Base-by-base conservation (phyloP, 225 moss, liverwort and hornwort genomes). In the Rhytidiadelphus loreus region DNA sequence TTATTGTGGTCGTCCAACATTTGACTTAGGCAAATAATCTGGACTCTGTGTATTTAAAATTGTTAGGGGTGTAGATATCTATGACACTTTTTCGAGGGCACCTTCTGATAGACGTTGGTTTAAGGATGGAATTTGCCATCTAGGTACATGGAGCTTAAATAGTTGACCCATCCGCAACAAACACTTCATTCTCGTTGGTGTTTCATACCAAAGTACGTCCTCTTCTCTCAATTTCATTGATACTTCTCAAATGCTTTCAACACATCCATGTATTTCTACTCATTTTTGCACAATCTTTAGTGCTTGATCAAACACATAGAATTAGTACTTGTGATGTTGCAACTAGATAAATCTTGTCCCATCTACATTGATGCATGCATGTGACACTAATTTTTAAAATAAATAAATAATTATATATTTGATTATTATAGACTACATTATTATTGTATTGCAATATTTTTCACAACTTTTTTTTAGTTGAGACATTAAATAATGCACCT, bases 121-220 rank as follows among this genome's bases (percentile, higher is more conserved):
- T n/a, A 48, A 48, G 48, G 48, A 48, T 48, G 48, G 48, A 48
- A 48, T 23, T 39, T 13, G 7, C 7, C 39, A 69, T 8, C 13
- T 39, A 24, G 7, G 24, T 39, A 4, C 2, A 8, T 39, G 0
- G 24, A 7, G 13, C 13, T 69, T 39, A 23, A 4, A 2, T 23
- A 7, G 8, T 23, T 23, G 2, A 13, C 0, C 4, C 23, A 39
- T 69, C 39, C 1, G 3, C 2, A 39, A 13, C 0, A 25, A 0
- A 8, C 3, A 3, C 24, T 41, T 39, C 3, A 41, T 14, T 70
- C 8, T 41, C 0, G 2, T 1, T 2, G 2, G 8, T 14, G 1
- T 41, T 39, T 25, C 4, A 24, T 6, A 39, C 1, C 0, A 25
- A 1, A 41, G 4, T 69, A 24, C 4, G 13, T 70, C 8, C 41